These are phyloP conservation scores for Sisymbrium irio DNA, from an alignment of 345 rosid genomes.

Conservation along the genomic window DNA sequence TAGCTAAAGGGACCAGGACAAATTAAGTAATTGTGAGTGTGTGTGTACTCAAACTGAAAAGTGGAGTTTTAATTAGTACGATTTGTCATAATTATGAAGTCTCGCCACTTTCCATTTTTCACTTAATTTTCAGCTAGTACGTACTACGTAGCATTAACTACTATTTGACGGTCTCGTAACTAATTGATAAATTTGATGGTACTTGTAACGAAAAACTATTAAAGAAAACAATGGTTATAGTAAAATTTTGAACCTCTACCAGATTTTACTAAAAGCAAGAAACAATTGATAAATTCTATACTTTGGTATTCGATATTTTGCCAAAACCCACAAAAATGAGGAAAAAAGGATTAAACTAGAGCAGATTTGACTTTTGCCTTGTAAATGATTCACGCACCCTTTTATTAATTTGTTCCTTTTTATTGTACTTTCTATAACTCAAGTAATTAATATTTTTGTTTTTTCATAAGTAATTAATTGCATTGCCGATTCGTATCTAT, in stretches of 20 bases:
- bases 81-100: too few species aligned
- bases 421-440: not conserved
- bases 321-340: slow-evolving; percentile 38
- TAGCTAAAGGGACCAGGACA: too few species aligned
- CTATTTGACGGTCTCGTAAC: slow-evolving; percentile 9
- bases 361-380: slow-evolving; percentile 41
- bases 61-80: too few species aligned
- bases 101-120: not conserved
- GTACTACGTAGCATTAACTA: not conserved
- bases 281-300: slow-evolving; percentile 43
- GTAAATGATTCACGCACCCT: not conserved
- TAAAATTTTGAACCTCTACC: not conserved
- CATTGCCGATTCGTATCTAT: not conserved
- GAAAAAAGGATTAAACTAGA: not conserved
- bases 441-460: not conserved
- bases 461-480: not conserved
- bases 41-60: too few species aligned
- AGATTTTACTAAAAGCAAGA: slow-evolving; percentile 29
- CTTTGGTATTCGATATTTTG: slow-evolving; percentile 39
- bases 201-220: not conserved
- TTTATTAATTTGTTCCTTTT: not conserved
- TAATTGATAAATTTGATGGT: slow-evolving; percentile 12
- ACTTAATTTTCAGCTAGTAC: not conserved
- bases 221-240: not conserved
- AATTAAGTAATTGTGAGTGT: too few species aligned